These are phyloP conservation scores for Mimosa bimucronata DNA, from an alignment of 306 rosid species.

Conservation along the genomic window DNA sequence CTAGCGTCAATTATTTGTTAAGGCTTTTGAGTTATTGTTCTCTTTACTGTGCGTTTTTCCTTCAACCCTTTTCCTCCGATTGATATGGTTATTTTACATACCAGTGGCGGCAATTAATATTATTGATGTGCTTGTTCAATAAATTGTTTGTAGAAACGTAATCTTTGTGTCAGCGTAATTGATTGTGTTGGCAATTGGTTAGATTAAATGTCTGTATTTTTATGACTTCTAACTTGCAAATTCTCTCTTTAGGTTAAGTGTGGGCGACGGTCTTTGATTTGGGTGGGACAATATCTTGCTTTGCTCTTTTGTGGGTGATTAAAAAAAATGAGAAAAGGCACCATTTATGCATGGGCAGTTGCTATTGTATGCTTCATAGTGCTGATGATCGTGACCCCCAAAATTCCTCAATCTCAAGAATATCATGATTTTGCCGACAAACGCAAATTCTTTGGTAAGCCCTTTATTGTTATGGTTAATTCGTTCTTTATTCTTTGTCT, in stretches of 20 bases:
- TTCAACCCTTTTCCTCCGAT: not conserved
- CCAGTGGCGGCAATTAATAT: not conserved
- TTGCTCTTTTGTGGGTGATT: not conserved
- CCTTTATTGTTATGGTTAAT: constrained; percentile 3
- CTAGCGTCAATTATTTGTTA: too few relatives aligned
- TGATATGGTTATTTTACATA: not conserved
- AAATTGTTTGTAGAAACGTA: not conserved
- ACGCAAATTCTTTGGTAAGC: constrained; percentile 63
- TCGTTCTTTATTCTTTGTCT: not conserved
- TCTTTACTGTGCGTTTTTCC: not conserved
- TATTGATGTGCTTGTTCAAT: not conserved
- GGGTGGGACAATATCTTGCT: not conserved
- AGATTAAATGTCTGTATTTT: not conserved
- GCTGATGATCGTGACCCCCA: constrained; percentile 70
- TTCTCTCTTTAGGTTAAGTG: not conserved
- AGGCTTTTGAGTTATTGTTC: not conserved
- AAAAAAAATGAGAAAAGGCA: constrained; percentile 51
- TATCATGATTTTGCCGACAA: constrained; percentile 89
- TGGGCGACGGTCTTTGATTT: not conserved
- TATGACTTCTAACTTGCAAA: not conserved
- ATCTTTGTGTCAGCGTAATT: not conserved
- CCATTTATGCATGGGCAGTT: constrained; percentile 49
- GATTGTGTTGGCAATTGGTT: not conserved
- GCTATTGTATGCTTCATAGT: constrained; percentile 59
- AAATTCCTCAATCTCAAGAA: constrained; percentile 77